Percentiles rank a stretch among this genome's conserved stretches.
These are phyloP conservation scores for Mucor mucedo DNA, from an alignment of 371 early-diverging fungal genomes.

Conservation along the genomic window DNA sequence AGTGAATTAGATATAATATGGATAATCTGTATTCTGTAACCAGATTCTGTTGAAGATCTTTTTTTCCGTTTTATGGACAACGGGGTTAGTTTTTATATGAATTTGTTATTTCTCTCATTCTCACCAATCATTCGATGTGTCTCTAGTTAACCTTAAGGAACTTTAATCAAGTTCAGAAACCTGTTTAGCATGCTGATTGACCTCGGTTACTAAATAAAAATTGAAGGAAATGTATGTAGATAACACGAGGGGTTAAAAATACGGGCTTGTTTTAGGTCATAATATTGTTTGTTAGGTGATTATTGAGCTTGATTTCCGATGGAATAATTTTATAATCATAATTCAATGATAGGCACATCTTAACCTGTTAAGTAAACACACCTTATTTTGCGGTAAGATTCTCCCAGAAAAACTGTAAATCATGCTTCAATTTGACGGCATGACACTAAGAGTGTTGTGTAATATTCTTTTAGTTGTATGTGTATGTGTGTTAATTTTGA, in stretches of 20 bases:
- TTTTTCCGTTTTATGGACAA: constrained; percentile 23
- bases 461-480: too few relatives aligned
- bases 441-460: not conserved
- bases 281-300: constrained; percentile 11
- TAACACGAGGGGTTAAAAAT: not conserved
- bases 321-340: not conserved
- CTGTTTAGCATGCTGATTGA: constrained; percentile 2
- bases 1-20: not conserved
- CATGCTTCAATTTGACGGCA: not conserved
- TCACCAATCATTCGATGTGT: not conserved
- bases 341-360: too few relatives aligned
- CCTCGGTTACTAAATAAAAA: constrained; percentile 13
- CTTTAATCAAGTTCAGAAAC: constrained; percentile 7
- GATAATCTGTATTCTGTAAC: constrained; percentile 17
- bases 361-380: too few relatives aligned
- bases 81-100: constrained; percentile 15
- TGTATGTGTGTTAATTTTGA: too few relatives aligned
- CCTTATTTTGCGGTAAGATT: too few relatives aligned
- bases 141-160: not conserved
- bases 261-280: not conserved
- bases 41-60: not conserved
- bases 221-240: not conserved
- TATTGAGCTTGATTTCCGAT: constrained; percentile 13
- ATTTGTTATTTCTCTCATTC: constrained; percentile 7
- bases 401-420: not conserved